A percentile compares a stretch with the other conserved stretches of the same genome.
Evolutionary conservation across 495 filamentous ascomycete genomes (phyloP).

Genomic region (Xylaria flabelliformis): DNA sequence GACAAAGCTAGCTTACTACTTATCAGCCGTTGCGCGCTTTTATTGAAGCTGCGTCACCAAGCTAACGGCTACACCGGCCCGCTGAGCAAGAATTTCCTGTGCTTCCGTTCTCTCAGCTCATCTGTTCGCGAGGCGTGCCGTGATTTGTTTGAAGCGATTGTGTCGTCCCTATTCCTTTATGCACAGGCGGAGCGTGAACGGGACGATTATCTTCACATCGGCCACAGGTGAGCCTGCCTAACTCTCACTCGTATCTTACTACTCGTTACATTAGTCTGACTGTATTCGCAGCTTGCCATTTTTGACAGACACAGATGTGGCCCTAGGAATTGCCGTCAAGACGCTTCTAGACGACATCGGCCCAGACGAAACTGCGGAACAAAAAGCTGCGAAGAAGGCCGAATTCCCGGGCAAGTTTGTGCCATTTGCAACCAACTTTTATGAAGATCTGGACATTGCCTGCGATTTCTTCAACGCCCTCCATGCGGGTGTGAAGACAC

Average conservation of each 20-base stretch:
- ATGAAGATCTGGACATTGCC: slow-evolving; percentile 76
- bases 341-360: slow-evolving; percentile 87
- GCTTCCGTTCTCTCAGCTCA: slow-evolving; percentile 82
- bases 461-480: slow-evolving; percentile 86
- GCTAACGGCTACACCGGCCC: slow-evolving; percentile 93
- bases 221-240: slow-evolving; percentile 65
- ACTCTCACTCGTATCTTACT: neutral
- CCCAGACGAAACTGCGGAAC: slow-evolving; percentile 64
- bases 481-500: slow-evolving; percentile 69
- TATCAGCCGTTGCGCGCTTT: slow-evolving; percentile 81
- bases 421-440: slow-evolving; percentile 75
- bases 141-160: slow-evolving; percentile 80
- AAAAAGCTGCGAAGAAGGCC: slow-evolving; percentile 63
- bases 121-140: slow-evolving; percentile 78
- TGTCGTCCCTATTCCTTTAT: slow-evolving; percentile 79
- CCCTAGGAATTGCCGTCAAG: slow-evolving; percentile 87
- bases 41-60: slow-evolving; percentile 82
- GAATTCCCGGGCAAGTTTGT: slow-evolving; percentile 70
- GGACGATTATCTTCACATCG: slow-evolving; percentile 72
- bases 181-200: slow-evolving; percentile 76
- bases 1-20: slow-evolving; percentile 76
- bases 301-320: slow-evolving; percentile 80
- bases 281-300: slow-evolving; percentile 75
- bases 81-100: slow-evolving; percentile 85
- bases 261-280: slow-evolving; percentile 40